phyloP scores from a whole-genome alignment of 106 monocot genomes.

The Iris macrosiphon region DNA sequence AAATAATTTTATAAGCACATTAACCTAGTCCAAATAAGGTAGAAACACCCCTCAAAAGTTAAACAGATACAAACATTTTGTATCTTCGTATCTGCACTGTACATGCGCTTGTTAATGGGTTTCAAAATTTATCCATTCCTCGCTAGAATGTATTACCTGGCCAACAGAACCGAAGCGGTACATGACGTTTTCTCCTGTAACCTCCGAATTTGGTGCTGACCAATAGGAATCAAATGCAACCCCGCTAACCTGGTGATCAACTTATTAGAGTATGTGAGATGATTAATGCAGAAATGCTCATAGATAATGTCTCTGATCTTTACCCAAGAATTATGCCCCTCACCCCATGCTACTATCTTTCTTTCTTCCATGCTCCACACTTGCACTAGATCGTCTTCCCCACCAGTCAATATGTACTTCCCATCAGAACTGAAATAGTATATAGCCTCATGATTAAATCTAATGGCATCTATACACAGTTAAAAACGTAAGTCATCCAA shows the following conservation, averaged over 20 bases:
- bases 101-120: no score
- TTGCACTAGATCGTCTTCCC: conserved; percentile 98
- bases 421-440: conserved; percentile 63
- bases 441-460: neutral
- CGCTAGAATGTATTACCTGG: conserved; percentile 51
- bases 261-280: conserved; percentile 1
- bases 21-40: no score
- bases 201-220: conserved; percentile 80
- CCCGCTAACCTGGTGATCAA: conserved; percentile 69
- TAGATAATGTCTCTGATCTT: neutral
- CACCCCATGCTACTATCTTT: conserved; percentile 95
- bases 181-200: conserved; percentile 65
- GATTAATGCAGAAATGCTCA: neutral
- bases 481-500: no score
- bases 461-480: no score
- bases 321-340: conserved; percentile 99
- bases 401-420: conserved; percentile 86
- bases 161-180: conserved; percentile 96
- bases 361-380: conserved; percentile 91
- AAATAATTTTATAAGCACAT: neutral
- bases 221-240: conserved; percentile 96
- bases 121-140: neutral
- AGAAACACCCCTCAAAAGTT: no score
- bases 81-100: no score
- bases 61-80: no score